These are phyloP conservation scores for Aspergillus coremiiformis DNA, from an alignment of 495 filamentous ascomycete genomes.

Conservation along the genomic window DNA sequence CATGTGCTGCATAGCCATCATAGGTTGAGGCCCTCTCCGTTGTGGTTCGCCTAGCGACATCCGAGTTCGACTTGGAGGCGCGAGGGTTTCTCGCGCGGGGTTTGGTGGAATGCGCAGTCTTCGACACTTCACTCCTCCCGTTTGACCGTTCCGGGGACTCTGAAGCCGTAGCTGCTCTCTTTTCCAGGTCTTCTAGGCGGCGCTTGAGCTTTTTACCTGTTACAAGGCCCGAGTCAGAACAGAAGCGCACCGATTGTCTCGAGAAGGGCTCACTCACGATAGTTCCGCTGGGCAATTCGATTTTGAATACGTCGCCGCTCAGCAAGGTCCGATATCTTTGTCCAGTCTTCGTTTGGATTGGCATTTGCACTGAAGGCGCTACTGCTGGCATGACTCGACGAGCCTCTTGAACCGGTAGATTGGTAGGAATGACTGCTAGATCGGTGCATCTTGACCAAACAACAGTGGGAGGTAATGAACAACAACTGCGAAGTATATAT, in stretches of 20 bases:
- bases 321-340: conserved; percentile 95
- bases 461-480: not conserved
- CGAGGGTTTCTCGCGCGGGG: conserved; percentile 36
- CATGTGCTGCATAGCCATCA: conserved; percentile 37
- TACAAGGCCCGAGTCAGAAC: not conserved
- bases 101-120: conserved; percentile 35
- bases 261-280: conserved; percentile 62
- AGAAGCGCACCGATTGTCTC: not conserved
- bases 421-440: conserved; percentile 26
- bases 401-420: conserved; percentile 49
- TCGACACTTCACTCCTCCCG: conserved; percentile 43
- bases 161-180: conserved; percentile 78
- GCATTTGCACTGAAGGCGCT: conserved; percentile 95
- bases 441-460: conserved; percentile 29
- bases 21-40: conserved; percentile 24
- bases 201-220: conserved; percentile 98
- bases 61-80: conserved; percentile 34
- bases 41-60: conserved; percentile 30
- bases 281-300: conserved; percentile 95
- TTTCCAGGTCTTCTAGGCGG: conserved; percentile 91
- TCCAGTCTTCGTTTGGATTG: conserved; percentile 98
- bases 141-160: conserved; percentile 58
- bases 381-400: conserved; percentile 67
- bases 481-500: not conserved
- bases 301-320: conserved; percentile 95